Percentiles rank a stretch among this genome's conserved stretches.
These are phyloP conservation scores for Neohortaea acidophila DNA, from an alignment of 495 filamentous ascomycete species.

Conservation along the genomic window DNA sequence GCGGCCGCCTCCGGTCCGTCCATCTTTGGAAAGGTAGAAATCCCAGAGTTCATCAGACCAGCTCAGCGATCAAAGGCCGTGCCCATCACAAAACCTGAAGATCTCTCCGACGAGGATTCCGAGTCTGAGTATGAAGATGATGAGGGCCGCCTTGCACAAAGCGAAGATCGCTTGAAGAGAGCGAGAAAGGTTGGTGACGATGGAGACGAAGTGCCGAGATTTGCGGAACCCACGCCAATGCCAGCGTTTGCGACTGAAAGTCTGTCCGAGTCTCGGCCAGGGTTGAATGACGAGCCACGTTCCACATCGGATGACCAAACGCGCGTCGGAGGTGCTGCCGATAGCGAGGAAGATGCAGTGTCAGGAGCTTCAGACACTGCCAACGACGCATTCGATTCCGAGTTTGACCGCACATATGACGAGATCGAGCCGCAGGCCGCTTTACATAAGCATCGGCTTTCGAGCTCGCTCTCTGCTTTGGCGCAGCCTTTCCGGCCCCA, in stretches of 20 bases:
- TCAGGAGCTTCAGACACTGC: background rate
- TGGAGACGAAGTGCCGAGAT: conserved; percentile 52
- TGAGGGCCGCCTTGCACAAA: conserved; percentile 38
- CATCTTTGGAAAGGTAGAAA: conserved; percentile 60
- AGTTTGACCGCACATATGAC: background rate
- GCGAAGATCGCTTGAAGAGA: conserved; percentile 54
- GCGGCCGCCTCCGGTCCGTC: conserved; percentile 7
- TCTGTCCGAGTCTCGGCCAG: too few species aligned
- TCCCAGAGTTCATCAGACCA: conserved; percentile 45
- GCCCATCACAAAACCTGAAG: conserved; percentile 60
- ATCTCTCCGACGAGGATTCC: conserved; percentile 21
- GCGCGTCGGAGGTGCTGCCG: background rate
- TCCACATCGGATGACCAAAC: conserved; percentile 2
- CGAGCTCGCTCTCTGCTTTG: conserved; percentile 49
- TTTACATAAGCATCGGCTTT: conserved; percentile 29
- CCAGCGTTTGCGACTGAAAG: too few species aligned
- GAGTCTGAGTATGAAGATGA: conserved; percentile 31
- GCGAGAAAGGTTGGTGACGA: conserved; percentile 43
- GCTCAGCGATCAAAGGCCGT: conserved; percentile 63
- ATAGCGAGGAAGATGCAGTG: background rate
- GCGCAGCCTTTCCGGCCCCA: conserved; percentile 52
- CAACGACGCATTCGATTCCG: background rate
- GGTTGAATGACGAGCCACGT: too few species aligned
- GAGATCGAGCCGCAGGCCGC: conserved; percentile 7
- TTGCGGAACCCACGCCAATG: conserved; percentile 47